Base-by-base conservation (phyloP, 116 monocot genomes). In the Zostera marina region DNA sequence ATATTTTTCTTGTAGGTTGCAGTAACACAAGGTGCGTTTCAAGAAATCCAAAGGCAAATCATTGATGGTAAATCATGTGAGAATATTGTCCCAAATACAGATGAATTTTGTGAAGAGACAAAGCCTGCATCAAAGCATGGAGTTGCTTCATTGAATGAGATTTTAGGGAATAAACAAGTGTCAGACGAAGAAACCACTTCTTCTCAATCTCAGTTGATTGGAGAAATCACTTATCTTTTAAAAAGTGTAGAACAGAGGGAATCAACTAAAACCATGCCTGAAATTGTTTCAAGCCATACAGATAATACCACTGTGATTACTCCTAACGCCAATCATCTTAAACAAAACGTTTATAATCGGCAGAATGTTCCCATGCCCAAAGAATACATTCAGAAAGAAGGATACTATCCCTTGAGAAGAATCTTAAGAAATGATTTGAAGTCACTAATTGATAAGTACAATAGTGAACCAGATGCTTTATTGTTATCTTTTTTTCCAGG, bases 1-100 rank as follows among this genome's bases (percentile, higher is more conserved):
- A 24, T 32, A 14, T 73, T 63, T 17, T 25, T 45, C 60, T 51
- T 75, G 52, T 68, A 98, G 96, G 90, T 98, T 68, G 80, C 73
- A 32, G 75, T 74, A 47, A 85, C 76, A 54, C 82, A 82, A 42
- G 68, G 74, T 54, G 81, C 90, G 60, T 90, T 90, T 54, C 61
- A 68, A 38, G 83, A 86, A 63, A 89, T 98, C 59, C 62, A 64
- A 25, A 77, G 73, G 65, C 88, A 84, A 57, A 76, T 98, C 72
- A 75, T 69, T 47, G 78, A 59, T 40, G 49, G 43, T 66, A 70
- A 43, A 53, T 62, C 78, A 69, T 44, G 26, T 61, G 74, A 67
- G 55, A 73, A 76, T n/a, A 49, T 59, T 52, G 53, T 59, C 22
- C 13, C 20, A 1, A 26, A 45, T 17, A 26, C 61, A 47, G 42